A percentile compares a stretch with the other conserved stretches of the same genome.
Evolutionary conservation across 805 yeast species (phyloP).

Genomic region (Pichia pseudocactophila): DNA sequence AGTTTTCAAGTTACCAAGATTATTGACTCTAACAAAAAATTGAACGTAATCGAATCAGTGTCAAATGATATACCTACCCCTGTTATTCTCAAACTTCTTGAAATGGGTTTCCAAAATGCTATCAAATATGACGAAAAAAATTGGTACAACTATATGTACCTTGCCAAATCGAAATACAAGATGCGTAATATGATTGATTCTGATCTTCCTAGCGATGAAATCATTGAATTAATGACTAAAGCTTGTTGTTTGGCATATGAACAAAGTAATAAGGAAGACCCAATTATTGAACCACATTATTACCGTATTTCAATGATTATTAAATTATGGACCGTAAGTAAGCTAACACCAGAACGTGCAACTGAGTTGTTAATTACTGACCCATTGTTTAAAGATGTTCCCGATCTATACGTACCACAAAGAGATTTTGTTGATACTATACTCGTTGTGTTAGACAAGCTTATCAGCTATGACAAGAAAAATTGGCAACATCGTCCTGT

Average conservation of each 20-base stretch:
- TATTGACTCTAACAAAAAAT: neutral
- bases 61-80: constrained; percentile 9
- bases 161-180: constrained; percentile 52
- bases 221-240: constrained; percentile 13
- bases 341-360: constrained; percentile 32
- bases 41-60: neutral
- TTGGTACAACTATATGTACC: constrained; percentile 56
- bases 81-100: constrained; percentile 25
- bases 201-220: constrained; percentile 22
- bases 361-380: constrained; percentile 32
- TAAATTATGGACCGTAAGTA: constrained; percentile 40
- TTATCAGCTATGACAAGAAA: constrained; percentile 58
- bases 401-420: too few relatives aligned
- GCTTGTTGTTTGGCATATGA: constrained; percentile 37
- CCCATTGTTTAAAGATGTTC: constrained; percentile 17
- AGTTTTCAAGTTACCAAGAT: constrained; percentile 15
- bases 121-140: constrained; percentile 34
- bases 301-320: constrained; percentile 45
- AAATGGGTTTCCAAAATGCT: constrained; percentile 40
- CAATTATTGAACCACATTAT: constrained; percentile 73
- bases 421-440: constrained; percentile 30
- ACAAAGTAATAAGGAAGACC: constrained; percentile 38
- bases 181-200: constrained; percentile 28
- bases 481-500: constrained; percentile 90
- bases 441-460: constrained; percentile 36